phyloP scores from a whole-genome alignment of 2,329 filamentous ascomycete species.

The Trichoderma koningiopsis region DNA sequence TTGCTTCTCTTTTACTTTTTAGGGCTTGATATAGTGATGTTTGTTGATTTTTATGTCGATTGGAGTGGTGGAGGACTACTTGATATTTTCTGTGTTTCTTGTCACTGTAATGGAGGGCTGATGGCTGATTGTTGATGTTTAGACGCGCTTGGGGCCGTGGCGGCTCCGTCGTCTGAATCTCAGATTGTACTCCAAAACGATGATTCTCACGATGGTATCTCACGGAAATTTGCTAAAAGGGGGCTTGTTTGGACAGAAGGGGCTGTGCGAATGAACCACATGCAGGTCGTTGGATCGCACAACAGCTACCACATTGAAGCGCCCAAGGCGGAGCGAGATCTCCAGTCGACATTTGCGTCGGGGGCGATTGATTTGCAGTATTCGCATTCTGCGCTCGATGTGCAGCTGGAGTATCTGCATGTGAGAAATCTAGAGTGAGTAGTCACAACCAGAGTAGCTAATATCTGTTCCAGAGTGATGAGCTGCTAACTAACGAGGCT shows the following conservation, averaged over 20 bases:
- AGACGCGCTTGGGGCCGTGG: constrained; percentile 12
- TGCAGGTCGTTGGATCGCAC: constrained; percentile 54
- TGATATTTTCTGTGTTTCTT: neutral
- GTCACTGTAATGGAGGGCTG: neutral
- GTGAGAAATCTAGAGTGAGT: constrained; percentile 48
- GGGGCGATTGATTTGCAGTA: constrained; percentile 49
- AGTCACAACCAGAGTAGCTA: neutral
- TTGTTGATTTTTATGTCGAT: neutral
- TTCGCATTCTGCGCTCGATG: constrained; percentile 47
- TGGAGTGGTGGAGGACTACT: neutral
- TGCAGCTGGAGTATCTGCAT: constrained; percentile 49
- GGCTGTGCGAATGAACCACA: constrained; percentile 51
- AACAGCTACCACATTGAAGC: constrained; percentile 55
- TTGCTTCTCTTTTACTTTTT: neutral
- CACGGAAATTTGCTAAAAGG: neutral
- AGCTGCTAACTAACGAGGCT: constrained; percentile 4
- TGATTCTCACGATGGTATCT: neutral
- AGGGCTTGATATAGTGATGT: neutral
- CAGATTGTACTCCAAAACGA: constrained; percentile 1
- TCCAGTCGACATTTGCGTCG: constrained; percentile 43
- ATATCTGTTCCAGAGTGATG: neutral
- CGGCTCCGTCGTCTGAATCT: neutral
- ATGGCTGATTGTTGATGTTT: neutral
- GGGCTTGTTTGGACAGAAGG: constrained; percentile 28
- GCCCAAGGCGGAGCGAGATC: constrained; percentile 42